Evolutionary conservation across 768 basidiomycete species (phyloP), one percentile per base, ranked within the genome.

Genomic region (Leccinum boreale): DNA sequence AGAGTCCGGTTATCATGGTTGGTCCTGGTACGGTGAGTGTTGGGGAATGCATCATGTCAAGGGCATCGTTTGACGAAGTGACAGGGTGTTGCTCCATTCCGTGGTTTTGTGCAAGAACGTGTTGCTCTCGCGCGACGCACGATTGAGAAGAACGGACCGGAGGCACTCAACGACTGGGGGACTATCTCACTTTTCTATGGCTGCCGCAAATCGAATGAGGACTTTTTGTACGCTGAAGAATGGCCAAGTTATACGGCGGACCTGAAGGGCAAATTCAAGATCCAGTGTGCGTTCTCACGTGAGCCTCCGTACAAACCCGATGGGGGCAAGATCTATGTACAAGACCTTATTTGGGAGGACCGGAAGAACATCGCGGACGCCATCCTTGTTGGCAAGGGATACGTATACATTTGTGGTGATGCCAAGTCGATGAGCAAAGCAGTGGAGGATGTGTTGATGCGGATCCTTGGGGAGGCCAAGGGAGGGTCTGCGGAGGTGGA

Each of bases 71-170:
- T 60, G 63, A 64, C 48, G 42, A 50, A 21, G 45, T 60, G 42
- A 61, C 57, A 96, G 94, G 97, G 97, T 78, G 94, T 99, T 56
- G 97, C 97, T 48, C 97, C 97, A 9, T 99, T 99, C 92, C 91
- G 97, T 60, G 97, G 96, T 2, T 99, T 99, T 74, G 84, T 98
- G 9, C 97, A 99, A 75, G 97, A 99, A 72, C 92, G 97, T 64
- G 89, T 99, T 45, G 94, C 94, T 10, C 86, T 98, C 31, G 97
- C 95, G 12, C 90, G 92, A 60, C 93, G 94, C 59, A 91, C 94
- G 0, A 81, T 94, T 55, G 95, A 95, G 66, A 98, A 98, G 83
- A 95, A 95, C 67, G 96, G 96, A 8, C 83, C 87, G 9, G 92
- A 95, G 58, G 95, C 91, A 6, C 86, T 99, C 60, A 84, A 84